Evolutionary conservation across 2,329 filamentous ascomycete species (phyloP).

Genomic region (Fusarium phyllophilum): DNA sequence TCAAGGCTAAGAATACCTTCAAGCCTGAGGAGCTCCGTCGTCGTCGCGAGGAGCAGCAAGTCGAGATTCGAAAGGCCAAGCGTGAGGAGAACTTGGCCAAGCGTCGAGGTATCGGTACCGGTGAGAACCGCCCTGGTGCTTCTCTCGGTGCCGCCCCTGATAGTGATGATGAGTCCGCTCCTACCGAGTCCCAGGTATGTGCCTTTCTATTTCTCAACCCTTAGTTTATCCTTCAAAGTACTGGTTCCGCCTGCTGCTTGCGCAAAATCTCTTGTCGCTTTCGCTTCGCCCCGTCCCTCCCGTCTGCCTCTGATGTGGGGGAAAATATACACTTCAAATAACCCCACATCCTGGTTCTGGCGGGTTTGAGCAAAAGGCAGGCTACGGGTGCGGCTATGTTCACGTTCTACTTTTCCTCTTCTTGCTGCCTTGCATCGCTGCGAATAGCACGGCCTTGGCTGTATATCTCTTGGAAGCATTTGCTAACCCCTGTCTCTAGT

Average conservation of each 20-base stretch:
- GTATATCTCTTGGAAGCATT: slow-evolving; percentile 3
- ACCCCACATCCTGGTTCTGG: slow-evolving; percentile 47
- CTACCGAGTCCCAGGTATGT: slow-evolving; percentile 93
- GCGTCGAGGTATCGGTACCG: slow-evolving; percentile 89
- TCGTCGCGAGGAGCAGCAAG: slow-evolving; percentile 98
- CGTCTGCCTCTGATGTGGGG: slow-evolving; percentile 47
- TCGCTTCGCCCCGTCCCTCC: slow-evolving; percentile 34
- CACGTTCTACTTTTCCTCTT: slow-evolving; percentile 19
- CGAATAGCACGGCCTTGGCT: slow-evolving; percentile 6
- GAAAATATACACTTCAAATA: slow-evolving; percentile 41
- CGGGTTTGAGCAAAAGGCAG: slow-evolving; percentile 27
- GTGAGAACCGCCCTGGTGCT: slow-evolving; percentile 82
- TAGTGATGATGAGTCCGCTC: slow-evolving; percentile 95
- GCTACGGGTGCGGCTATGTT: not conserved
- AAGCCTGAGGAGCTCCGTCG: slow-evolving; percentile 98
- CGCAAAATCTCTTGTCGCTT: slow-evolving; percentile 18
- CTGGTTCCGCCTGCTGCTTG: not conserved
- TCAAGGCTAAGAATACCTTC: slow-evolving; percentile 99
- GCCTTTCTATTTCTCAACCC: slow-evolving; percentile 22
- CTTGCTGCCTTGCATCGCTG: not conserved
- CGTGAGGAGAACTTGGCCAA: slow-evolving; percentile 99
- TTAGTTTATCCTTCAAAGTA: slow-evolving; percentile 2
- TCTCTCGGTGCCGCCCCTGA: slow-evolving; percentile 89
- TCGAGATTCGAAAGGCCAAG: slow-evolving; percentile 98
- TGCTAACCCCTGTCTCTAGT: slow-evolving; percentile 60